Evolutionary conservation across 2,329 filamentous ascomycete species (phyloP).

Genomic region (Chrysosporium keratinophilum): DNA sequence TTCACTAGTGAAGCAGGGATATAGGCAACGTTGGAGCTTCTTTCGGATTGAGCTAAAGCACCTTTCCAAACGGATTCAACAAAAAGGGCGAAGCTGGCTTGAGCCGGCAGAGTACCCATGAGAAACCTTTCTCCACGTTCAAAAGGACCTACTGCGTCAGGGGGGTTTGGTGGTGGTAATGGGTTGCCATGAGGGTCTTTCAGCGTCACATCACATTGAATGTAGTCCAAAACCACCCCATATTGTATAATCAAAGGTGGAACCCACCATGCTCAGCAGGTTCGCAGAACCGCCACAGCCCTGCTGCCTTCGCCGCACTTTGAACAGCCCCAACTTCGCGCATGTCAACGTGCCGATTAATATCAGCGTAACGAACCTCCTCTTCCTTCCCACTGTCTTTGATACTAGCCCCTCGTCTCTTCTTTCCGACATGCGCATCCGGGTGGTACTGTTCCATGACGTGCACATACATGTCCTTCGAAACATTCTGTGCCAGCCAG

Average conservation of each 20-base stretch:
- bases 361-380: conserved; percentile 59
- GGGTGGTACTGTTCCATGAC: conserved; percentile 86
- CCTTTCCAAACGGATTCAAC: no score
- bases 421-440: conserved; percentile 69
- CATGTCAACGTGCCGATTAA: conserved; percentile 59
- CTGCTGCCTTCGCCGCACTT: conserved; percentile 57
- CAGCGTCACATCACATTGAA: no score
- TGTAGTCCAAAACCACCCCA: background rate
- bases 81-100: no score
- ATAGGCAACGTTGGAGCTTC: no score
- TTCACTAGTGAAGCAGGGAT: no score
- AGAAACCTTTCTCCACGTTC: no score
- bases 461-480: conserved; percentile 66
- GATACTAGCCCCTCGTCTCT: conserved; percentile 31
- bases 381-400: conserved; percentile 26
- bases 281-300: conserved; percentile 71
- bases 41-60: no score
- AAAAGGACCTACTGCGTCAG: no score
- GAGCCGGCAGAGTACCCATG: no score
- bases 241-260: conserved; percentile 23
- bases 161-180: no score
- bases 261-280: conserved; percentile 48
- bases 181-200: no score
- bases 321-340: conserved; percentile 58
- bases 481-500: conserved; percentile 64